Evolutionary conservation across 2,329 filamentous ascomycete genomes (phyloP).

Genomic region (Aspergillus candidus): DNA sequence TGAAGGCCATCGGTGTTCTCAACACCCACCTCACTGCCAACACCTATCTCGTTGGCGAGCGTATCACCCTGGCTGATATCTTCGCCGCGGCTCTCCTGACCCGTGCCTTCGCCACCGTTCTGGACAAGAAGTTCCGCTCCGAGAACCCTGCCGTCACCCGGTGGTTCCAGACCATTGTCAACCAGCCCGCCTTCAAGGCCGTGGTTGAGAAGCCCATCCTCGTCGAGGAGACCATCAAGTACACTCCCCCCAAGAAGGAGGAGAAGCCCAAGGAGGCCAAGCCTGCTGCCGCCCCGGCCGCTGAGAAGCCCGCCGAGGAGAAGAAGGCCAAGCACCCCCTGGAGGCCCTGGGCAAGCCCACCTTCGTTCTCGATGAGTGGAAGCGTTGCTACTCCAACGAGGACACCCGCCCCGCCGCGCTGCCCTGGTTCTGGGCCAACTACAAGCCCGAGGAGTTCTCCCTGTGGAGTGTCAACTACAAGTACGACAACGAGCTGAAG

Average conservation of each 20-base stretch:
- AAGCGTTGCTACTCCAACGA: conserved; percentile 99
- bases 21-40: conserved; percentile 86
- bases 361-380: conserved; percentile 87
- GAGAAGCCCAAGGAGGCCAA: conserved; percentile 60
- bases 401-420: conserved; percentile 70
- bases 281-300: conserved; percentile 54
- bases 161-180: conserved; percentile 92
- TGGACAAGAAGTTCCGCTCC: conserved; percentile 81
- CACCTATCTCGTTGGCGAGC: conserved; percentile 97
- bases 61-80: conserved; percentile 91
- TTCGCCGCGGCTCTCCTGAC: conserved; percentile 72
- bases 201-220: conserved; percentile 70
- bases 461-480: conserved; percentile 90
- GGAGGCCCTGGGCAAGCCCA: conserved; percentile 72
- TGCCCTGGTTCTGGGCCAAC: conserved; percentile 99
- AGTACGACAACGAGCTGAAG: conserved; percentile 98
- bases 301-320: conserved; percentile 56
- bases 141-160: conserved; percentile 79
- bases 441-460: conserved; percentile 92
- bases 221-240: conserved; percentile 73
- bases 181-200: conserved; percentile 83
- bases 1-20: conserved; percentile 63
- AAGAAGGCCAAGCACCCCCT: conserved; percentile 94
- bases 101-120: conserved; percentile 90
- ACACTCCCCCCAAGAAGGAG: conserved; percentile 67